These are phyloP conservation scores for Tripidium arundinaceum DNA, from an alignment of 202 grass and related monocot genomes.

Conservation along the genomic window DNA sequence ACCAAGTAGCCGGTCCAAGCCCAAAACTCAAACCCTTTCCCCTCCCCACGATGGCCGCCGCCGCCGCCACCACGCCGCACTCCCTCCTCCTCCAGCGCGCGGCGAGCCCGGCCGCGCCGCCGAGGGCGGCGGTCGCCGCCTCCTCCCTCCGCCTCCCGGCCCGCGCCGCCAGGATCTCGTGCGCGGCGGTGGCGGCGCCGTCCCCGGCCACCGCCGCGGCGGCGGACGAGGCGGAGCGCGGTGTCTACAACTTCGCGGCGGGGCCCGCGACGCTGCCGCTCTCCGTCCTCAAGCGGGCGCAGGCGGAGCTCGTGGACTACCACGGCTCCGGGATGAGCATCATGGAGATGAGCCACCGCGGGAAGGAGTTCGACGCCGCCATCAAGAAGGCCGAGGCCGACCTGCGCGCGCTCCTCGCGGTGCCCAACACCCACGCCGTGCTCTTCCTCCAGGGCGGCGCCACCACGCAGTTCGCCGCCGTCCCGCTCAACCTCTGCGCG, in stretches of 20 bases:
- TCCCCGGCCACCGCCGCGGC: slow-evolving; percentile 24
- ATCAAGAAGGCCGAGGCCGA: slow-evolving; percentile 97
- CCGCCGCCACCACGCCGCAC: slow-evolving; percentile 25
- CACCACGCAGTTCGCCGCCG: slow-evolving; percentile 78
- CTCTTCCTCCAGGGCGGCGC: slow-evolving; percentile 97
- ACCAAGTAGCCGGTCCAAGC: slow-evolving; percentile 27
- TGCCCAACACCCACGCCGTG: slow-evolving; percentile 66
- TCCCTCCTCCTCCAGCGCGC: slow-evolving; percentile 42
- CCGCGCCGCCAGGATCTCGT: slow-evolving; percentile 43
- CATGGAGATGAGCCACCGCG: slow-evolving; percentile 99
- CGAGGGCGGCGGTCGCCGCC: neutral
- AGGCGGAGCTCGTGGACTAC: slow-evolving; percentile 92
- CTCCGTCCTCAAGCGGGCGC: slow-evolving; percentile 65
- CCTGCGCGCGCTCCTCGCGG: slow-evolving; percentile 63
- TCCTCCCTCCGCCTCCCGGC: slow-evolving; percentile 21
- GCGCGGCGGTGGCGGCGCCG: slow-evolving; percentile 41
- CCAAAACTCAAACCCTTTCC: slow-evolving; percentile 23
- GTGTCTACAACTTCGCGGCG: slow-evolving; percentile 90
- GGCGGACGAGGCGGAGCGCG: slow-evolving; percentile 31
- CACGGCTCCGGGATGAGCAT: slow-evolving; percentile 92
- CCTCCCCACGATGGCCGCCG: slow-evolving; percentile 15
- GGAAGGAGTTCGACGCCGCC: slow-evolving; percentile 86
- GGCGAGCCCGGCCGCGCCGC: neutral
- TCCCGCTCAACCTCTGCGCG: slow-evolving; percentile 81
- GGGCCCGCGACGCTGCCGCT: slow-evolving; percentile 79